Base-by-base conservation (phyloP, 2,329 filamentous ascomycete genomes). In the Monosporascus sp. region DNA sequence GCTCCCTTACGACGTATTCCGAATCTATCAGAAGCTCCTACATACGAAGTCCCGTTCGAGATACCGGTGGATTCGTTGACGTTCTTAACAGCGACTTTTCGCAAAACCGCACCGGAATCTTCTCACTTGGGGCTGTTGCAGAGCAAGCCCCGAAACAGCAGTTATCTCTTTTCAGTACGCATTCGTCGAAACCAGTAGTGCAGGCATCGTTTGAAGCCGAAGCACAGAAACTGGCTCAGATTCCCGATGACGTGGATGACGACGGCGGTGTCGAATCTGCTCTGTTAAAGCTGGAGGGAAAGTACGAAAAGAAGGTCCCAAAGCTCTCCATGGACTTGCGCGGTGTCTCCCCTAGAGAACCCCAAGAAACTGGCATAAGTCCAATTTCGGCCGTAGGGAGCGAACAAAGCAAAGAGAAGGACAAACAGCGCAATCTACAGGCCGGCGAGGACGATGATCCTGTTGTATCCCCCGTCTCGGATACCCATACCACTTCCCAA, bases 241-340 rank as follows among this genome's bases (percentile, higher is more conserved):
- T 97, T 26, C 91, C 93, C 0, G 92, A 97, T 65, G 90, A 95
- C 38, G 68, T 75, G 17, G 81, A 86, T 56, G 86, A 87, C 46
- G 89, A 95, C 65, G 91, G 91, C 7, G 93, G 93, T 14, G 86
- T 97, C 26, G 94, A 97, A 66, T 91, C 92, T n/a, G 90, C 94
- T 0, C 70, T 99, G 49, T 73, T 92, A 62, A 99, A 97, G 65
- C 78, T 99, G 0, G 94, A 99, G 73, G 94, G 94, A 9, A 93
- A 84, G 60, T 94, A 87, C 61, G 80, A 87, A 65, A 85, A 79
- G 60, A 82, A 70, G 61, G 57, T 68, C 0, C 67, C 68, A 27
- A 73, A 70, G 50, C 65, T 74, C 14, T 76, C 71, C 16, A 73
- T 75, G 57, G 72, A 74, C 44, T 68, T 70, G 9, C 52, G 59